Evolutionary conservation across 2,329 filamentous ascomycete species (phyloP).

Genomic region (Fusarium nurragi): DNA sequence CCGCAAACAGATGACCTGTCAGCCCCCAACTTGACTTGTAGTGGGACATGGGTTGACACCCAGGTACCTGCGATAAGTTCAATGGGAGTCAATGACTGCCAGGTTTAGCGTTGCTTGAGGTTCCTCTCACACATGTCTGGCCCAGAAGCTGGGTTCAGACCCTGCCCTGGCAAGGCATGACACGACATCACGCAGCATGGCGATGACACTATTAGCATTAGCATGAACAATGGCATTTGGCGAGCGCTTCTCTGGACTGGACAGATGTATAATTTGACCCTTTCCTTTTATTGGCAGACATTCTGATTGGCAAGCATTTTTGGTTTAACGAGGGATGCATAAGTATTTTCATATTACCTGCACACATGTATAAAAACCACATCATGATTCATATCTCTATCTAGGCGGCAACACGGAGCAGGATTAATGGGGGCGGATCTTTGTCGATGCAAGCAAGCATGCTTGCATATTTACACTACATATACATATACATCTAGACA

Average conservation of each 20-base stretch:
- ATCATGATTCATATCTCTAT: conserved; percentile 5
- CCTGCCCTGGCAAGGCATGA: conserved; percentile 14
- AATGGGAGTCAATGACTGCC: conserved; percentile 4
- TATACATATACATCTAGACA: conserved; percentile 22
- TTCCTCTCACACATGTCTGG: conserved; percentile 18
- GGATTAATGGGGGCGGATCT: not conserved
- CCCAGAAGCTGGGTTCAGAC: conserved; percentile 2
- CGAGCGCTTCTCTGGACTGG: conserved; percentile 25
- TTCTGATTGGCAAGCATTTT: not conserved
- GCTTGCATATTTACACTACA: conserved; percentile 4
- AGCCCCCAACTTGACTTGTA: conserved; percentile 17
- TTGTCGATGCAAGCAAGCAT: conserved; percentile 1
- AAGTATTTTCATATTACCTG: conserved; percentile 2
- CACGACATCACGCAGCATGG: conserved; percentile 20
- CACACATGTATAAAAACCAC: conserved; percentile 33
- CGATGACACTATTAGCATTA: conserved; percentile 27
- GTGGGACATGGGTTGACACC: conserved; percentile 10
- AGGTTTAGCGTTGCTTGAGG: conserved; percentile 4
- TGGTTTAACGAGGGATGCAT: conserved; percentile 16
- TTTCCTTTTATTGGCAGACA: not conserved
- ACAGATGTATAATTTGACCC: conserved; percentile 24
- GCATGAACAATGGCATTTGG: conserved; percentile 29
- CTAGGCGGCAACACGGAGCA: not conserved
- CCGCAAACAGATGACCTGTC: conserved; percentile 2
- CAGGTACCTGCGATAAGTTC: conserved; percentile 4